Conservation (phyloP, 441 rosid species). For the Macaranga tanarius region DNA sequence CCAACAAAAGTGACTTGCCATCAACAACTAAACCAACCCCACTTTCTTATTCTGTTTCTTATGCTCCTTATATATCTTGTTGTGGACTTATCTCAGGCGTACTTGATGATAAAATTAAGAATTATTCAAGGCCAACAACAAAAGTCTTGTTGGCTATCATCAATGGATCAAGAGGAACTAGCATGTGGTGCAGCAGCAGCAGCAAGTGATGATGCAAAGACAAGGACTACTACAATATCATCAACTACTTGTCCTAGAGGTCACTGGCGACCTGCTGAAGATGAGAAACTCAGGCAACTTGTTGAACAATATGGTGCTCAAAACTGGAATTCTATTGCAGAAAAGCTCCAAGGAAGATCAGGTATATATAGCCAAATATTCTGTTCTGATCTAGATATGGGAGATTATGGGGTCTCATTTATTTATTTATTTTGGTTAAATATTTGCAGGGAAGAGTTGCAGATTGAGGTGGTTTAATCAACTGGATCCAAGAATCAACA, state of each 20-base stretch:
- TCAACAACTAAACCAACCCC: constrained; percentile 65
- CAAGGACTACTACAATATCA: constrained; percentile 6
- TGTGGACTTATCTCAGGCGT: constrained; percentile 29
- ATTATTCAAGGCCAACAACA: constrained; percentile 1
- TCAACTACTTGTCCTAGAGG: constrained; percentile 57
- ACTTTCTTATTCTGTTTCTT: constrained; percentile 39
- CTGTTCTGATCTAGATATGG: not conserved
- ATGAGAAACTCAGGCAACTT: constrained; percentile 75
- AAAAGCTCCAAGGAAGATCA: constrained; percentile 86
- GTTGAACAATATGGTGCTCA: constrained; percentile 85
- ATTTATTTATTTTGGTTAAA: not conserved
- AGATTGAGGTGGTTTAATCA: constrained; percentile 97
- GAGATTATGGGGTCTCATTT: not conserved
- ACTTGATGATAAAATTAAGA: constrained; percentile 29
- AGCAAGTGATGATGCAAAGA: constrained; percentile 41
- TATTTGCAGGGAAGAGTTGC: constrained; percentile 79
- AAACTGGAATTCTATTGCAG: constrained; percentile 94
- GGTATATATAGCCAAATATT: constrained; percentile 48
- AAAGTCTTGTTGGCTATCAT: constrained; percentile 5
- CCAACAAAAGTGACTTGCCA: constrained; percentile 74
- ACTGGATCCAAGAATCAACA: constrained; percentile 91
- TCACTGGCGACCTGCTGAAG: constrained; percentile 96
- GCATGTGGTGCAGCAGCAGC: constrained; percentile 26
- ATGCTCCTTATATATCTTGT: constrained; percentile 41
- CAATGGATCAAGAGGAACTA: constrained; percentile 36